Percentiles rank a stretch among this genome's conserved stretches.
Evolutionary conservation across 2,329 filamentous ascomycete species (phyloP).

Genomic region (Fusarium hainanense): DNA sequence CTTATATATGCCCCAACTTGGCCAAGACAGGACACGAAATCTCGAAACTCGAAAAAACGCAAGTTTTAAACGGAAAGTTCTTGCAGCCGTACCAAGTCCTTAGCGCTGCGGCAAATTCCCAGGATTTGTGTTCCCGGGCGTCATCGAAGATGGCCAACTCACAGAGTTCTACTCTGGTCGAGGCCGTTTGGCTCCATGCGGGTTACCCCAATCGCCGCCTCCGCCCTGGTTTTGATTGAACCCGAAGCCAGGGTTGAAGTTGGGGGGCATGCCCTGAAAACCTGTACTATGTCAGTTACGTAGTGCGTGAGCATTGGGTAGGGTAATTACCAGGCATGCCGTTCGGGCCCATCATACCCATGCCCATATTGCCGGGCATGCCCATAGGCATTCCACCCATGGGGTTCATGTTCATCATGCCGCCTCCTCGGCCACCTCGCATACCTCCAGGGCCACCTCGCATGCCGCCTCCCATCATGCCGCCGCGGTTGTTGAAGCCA

Average conservation of each 20-base stretch:
- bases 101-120: not conserved
- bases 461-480: constrained; percentile 60
- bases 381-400: constrained; percentile 64
- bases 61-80: not conserved
- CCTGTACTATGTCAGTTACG: constrained; percentile 54
- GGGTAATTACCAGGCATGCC: constrained; percentile 51
- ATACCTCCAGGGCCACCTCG: constrained; percentile 62
- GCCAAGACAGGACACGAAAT: constrained; percentile 2
- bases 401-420: constrained; percentile 62
- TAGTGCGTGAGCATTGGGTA: not conserved
- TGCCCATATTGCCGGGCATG: constrained; percentile 69
- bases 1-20: constrained; percentile 8
- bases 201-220: constrained; percentile 76
- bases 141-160: not conserved
- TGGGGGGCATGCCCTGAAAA: constrained; percentile 75
- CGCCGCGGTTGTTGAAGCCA: constrained; percentile 61
- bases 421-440: constrained; percentile 60
- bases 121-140: not conserved
- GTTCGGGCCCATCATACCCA: constrained; percentile 65
- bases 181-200: constrained; percentile 82
- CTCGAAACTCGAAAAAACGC: not conserved
- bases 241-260: constrained; percentile 77
- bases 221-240: constrained; percentile 66
- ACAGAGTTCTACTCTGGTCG: constrained; percentile 70
- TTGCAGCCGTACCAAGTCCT: not conserved